A percentile compares a stretch with the other conserved stretches of the same genome.
These are phyloP conservation scores for Stenogyne calaminthoides DNA, from an alignment of 305 asterid species.

Conservation along the genomic window DNA sequence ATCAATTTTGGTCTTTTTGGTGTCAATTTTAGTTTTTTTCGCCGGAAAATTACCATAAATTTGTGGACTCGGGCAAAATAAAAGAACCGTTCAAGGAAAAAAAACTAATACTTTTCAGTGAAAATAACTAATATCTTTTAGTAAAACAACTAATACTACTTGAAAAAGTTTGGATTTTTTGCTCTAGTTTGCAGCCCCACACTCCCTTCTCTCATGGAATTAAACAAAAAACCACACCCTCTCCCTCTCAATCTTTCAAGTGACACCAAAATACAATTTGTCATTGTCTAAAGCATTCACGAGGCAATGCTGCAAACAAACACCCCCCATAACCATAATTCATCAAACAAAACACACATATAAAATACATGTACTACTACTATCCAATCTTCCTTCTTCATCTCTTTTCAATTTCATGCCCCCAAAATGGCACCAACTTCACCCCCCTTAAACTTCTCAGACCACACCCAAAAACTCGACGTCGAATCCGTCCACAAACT, in stretches of 20 bases:
- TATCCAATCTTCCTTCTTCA: neutral
- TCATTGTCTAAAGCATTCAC: constrained; percentile 49
- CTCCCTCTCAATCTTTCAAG: constrained; percentile 35
- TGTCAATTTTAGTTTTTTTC: no score
- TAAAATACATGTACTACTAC: neutral
- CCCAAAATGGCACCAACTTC: constrained; percentile 35
- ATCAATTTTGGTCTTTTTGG: no score
- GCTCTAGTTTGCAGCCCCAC: constrained; percentile 6
- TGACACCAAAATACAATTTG: constrained; percentile 31
- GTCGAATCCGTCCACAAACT: constrained; percentile 50
- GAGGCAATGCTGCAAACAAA: constrained; percentile 33
- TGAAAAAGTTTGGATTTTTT: no score
- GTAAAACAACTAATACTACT: neutral
- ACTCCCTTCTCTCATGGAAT: constrained; percentile 37
- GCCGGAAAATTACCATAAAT: no score
- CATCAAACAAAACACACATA: neutral
- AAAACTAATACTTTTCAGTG: no score
- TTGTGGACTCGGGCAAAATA: no score
- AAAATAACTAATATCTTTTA: no score
- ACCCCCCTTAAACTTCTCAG: constrained; percentile 33
- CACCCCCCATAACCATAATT: constrained; percentile 19
- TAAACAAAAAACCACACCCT: constrained; percentile 27
- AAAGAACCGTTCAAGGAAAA: no score
- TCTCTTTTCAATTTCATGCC: constrained; percentile 8
- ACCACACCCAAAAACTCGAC: constrained; percentile 47